Evolutionary conservation across 2,329 filamentous ascomycete genomes (phyloP), one percentile per base, ranked within the genome.

Genomic region (Sarocladiaceae sp.): DNA sequence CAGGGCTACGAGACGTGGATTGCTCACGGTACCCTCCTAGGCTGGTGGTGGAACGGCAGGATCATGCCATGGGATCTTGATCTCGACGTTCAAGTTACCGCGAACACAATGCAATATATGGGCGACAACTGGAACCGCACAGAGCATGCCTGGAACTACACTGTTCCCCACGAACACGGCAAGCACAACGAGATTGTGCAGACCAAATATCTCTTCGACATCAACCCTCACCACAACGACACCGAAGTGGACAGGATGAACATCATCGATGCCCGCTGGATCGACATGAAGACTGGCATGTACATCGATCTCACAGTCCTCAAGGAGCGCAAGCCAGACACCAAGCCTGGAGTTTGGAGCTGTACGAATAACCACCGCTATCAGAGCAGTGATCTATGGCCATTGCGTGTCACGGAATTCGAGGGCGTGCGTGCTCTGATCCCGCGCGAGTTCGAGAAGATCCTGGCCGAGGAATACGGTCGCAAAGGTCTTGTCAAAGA

Each of bases 51-150:
- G 90, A 93, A 90, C 64, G 79, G 75, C 37, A 71, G 82, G 69
- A 83, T 89, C 63, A 82, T 92, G 71, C 88, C 88, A 1, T 92
- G 88, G 88, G 89, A 94, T 67, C 88, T 84, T 73, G 90, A 95
- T 66, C 74, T 94, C 42, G 90, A 95, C 67, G 88, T 88, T 0
- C 90, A 94, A 69, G 83, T 94, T 25, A 82, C 83, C 17, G 79
- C 78, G 52, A 71, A 75, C 28, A 91, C 88, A 1, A 74, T 94
- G 42, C 67, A 73, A 31, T 82, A 82, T 66, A 73, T 94, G 23
- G 87, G 77, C 28, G 70, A 81, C 53, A 72, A 82, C 56, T 77
- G 83, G 66, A 94, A 94, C 70, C 79, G 81, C 59, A 91, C 87
- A 2, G 74, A 76, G 35, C 78, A 87, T 66, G 69, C 72, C 25